Conservation (phyloP, 768 basidiomycete species). For the Cubamyces lactineus region DNA sequence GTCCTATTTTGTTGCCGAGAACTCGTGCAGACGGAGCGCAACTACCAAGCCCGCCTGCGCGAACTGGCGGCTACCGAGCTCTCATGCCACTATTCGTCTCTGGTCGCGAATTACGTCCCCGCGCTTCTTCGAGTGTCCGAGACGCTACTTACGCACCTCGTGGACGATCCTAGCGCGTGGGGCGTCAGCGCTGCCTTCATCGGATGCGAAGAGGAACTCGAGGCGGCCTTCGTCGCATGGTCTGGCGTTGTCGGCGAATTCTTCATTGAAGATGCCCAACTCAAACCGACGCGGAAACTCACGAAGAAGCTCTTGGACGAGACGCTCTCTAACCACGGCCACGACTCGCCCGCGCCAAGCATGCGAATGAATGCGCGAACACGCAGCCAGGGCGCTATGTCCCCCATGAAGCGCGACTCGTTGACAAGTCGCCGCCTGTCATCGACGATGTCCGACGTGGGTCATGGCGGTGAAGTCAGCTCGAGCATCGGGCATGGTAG, state of each 20-base stretch:
- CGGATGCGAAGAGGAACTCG: slow-evolving; percentile 52
- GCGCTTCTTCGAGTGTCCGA: slow-evolving; percentile 55
- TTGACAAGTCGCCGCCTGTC: slow-evolving; percentile 13
- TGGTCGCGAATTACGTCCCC: slow-evolving; percentile 55
- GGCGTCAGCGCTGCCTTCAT: slow-evolving; percentile 67
- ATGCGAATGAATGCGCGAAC: slow-evolving; percentile 15
- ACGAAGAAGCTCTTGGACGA: slow-evolving; percentile 20
- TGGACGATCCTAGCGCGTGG: slow-evolving; percentile 65
- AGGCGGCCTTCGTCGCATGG: slow-evolving; percentile 61
- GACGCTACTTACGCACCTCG: slow-evolving; percentile 51
- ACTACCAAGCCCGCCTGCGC: slow-evolving; percentile 43
- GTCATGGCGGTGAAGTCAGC: slow-evolving; percentile 2
- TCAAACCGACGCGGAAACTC: slow-evolving; percentile 21
- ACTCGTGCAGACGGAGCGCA: slow-evolving; percentile 50
- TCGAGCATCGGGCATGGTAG: slow-evolving; percentile 13
- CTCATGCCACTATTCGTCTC: slow-evolving; percentile 49
- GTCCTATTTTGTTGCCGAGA: slow-evolving; percentile 51
- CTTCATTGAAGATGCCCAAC: slow-evolving; percentile 33
- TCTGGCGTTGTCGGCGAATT: slow-evolving; percentile 51
- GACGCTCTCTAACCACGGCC: slow-evolving; percentile 6
- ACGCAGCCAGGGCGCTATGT: slow-evolving; percentile 16
- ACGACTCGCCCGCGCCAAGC: slow-evolving; percentile 8
- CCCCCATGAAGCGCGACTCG: slow-evolving; percentile 1
- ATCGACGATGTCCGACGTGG: slow-evolving; percentile 20
- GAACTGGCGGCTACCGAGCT: slow-evolving; percentile 44